A percentile compares a stretch with the other conserved stretches of the same genome.
phyloP scores from a whole-genome alignment of 2,329 filamentous ascomycete genomes.

The Purpureocillium takamizusanense region DNA sequence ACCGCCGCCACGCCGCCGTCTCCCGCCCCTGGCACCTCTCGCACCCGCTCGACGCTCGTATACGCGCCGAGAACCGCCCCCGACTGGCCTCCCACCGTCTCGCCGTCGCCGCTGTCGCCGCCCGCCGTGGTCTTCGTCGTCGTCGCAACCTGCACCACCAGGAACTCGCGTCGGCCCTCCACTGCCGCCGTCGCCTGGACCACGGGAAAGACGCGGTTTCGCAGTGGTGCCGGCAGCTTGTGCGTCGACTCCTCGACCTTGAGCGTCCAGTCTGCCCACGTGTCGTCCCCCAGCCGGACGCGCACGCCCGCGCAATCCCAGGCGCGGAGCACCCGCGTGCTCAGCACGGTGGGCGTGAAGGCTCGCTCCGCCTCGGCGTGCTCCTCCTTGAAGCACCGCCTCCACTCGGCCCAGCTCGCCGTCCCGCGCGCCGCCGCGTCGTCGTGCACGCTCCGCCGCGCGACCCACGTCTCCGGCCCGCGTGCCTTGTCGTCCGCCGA shows the following conservation, averaged over 20 bases:
- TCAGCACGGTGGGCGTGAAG: slow-evolving; percentile 28
- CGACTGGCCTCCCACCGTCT: slow-evolving; percentile 14
- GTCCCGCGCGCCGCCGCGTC: slow-evolving; percentile 41
- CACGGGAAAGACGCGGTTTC: slow-evolving; percentile 57
- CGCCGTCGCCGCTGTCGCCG: slow-evolving; percentile 24
- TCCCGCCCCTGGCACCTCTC: slow-evolving; percentile 21
- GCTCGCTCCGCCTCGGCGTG: slow-evolving; percentile 29
- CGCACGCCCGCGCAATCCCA: slow-evolving; percentile 37
- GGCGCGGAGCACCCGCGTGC: slow-evolving; percentile 24
- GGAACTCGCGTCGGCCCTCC: slow-evolving; percentile 34
- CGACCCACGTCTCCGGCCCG: slow-evolving; percentile 50
- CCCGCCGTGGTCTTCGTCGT: slow-evolving; percentile 11
- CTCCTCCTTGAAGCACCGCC: slow-evolving; percentile 44
- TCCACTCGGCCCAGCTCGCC: slow-evolving; percentile 57
- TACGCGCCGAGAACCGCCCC: slow-evolving; percentile 49
- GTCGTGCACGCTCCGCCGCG: slow-evolving; percentile 52
- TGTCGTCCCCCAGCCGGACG: slow-evolving; percentile 23
- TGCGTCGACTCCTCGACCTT: slow-evolving; percentile 58
- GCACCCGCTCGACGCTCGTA: slow-evolving; percentile 54
- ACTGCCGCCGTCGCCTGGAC: slow-evolving; percentile 49
- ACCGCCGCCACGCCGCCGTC: slow-evolving; percentile 27
- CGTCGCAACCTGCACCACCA: slow-evolving; percentile 46
- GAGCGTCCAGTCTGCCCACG: slow-evolving; percentile 40
- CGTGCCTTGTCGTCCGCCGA: slow-evolving; percentile 10
- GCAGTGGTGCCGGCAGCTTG: slow-evolving; percentile 48